These are phyloP conservation scores for Malassezia equina DNA, from an alignment of 1,284 basidiomycete species.

Conservation along the genomic window DNA sequence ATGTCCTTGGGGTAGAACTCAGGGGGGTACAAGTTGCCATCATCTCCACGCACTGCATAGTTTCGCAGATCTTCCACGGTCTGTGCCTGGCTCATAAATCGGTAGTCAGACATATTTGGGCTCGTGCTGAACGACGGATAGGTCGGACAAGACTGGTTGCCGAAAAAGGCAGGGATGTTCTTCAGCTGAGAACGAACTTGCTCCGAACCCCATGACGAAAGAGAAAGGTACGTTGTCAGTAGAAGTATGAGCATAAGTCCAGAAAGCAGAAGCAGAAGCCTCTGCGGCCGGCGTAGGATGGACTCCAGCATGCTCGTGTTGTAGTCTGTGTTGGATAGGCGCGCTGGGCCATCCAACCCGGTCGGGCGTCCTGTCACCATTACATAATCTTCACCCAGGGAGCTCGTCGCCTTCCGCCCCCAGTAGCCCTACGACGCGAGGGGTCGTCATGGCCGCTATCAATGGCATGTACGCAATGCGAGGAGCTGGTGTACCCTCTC, in stretches of 20 bases:
- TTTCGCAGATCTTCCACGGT: conserved; percentile 34
- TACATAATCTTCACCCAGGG: neutral
- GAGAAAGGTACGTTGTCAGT: conserved; percentile 10
- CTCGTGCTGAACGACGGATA: neutral
- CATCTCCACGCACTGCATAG: conserved; percentile 31
- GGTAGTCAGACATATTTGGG: neutral
- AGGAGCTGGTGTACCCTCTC: neutral
- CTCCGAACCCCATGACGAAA: conserved; percentile 9
- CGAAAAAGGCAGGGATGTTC: neutral
- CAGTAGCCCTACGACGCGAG: conserved; percentile 1
- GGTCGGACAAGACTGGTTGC: conserved; percentile 2
- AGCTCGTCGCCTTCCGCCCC: neutral
- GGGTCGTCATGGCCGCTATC: conserved; percentile 11
- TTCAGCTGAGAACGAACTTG: conserved; percentile 10
- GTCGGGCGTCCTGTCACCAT: neutral
- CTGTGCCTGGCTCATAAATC: conserved; percentile 13
- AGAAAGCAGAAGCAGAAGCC: conserved; percentile 9
- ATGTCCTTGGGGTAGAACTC: conserved; percentile 33
- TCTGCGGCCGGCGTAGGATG: conserved; percentile 14
- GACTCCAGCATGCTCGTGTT: conserved; percentile 12
- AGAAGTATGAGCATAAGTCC: conserved; percentile 10
- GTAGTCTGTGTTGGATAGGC: neutral
- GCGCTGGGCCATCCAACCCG: neutral
- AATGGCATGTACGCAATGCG: conserved; percentile 13
- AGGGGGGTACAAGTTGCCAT: conserved; percentile 43